Evolutionary conservation across 306 rosid genomes (phyloP).

Genomic region (Oxytropis ochrocephala): DNA sequence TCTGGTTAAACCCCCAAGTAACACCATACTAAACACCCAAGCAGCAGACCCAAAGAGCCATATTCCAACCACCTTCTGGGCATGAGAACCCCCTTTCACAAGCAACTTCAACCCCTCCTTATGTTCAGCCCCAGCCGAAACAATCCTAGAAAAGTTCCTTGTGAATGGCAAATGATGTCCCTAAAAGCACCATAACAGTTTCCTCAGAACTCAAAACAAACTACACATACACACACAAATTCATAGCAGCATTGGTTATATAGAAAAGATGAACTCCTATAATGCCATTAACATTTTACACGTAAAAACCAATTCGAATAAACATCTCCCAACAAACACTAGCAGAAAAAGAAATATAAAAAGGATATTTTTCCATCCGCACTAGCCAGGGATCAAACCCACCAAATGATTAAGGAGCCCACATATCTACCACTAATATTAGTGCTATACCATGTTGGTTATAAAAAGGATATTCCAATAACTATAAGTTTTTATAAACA

Average conservation of each 20-base stretch:
- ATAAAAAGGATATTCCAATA: no score
- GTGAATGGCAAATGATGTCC: conserved; percentile 28
- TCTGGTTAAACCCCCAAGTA: conserved; percentile 84
- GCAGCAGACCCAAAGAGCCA: conserved; percentile 93
- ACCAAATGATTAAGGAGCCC: no score
- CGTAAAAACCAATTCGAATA: neutral
- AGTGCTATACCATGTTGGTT: no score
- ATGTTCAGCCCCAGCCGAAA: conserved; percentile 27
- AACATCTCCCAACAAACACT: neutral
- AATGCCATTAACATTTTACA: neutral
- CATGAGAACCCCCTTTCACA: neutral
- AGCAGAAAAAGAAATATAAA: neutral
- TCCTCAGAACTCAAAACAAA: neutral
- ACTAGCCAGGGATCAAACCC: no score
- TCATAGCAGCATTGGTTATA: neutral
- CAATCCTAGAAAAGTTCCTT: conserved; percentile 44
- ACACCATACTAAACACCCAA: conserved; percentile 92
- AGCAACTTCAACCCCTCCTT: conserved; percentile 64
- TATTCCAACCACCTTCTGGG: conserved; percentile 66
- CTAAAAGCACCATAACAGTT: conserved; percentile 28
- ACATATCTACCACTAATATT: no score
- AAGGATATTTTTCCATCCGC: no score
- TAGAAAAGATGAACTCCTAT: neutral
- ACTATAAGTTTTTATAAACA: no score
- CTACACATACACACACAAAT: neutral